These are phyloP conservation scores for Fusarium concolor DNA, from an alignment of 2,329 filamentous ascomycete species.

Conservation along the genomic window DNA sequence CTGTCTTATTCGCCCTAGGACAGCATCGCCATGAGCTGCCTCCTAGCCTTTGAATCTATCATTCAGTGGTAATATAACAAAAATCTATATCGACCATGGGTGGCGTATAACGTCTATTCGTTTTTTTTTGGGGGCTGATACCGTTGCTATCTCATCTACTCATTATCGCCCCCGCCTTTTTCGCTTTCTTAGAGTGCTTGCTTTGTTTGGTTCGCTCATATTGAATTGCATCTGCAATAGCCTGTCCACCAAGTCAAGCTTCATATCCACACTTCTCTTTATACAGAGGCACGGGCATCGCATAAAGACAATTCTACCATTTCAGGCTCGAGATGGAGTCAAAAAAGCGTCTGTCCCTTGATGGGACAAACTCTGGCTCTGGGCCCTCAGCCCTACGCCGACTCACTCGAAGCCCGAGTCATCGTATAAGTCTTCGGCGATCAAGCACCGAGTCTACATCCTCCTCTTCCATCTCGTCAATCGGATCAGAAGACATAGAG, in stretches of 20 bases:
- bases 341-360: constrained; percentile 48
- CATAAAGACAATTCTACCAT: neutral
- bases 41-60: constrained; percentile 34
- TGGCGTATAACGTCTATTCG: constrained; percentile 35
- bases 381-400: constrained; percentile 50
- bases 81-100: constrained; percentile 42
- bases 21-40: constrained; percentile 44
- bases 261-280: neutral
- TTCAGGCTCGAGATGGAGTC: constrained; percentile 46
- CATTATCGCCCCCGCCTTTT: constrained; percentile 20
- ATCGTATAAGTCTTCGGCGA: constrained; percentile 49
- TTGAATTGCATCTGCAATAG: constrained; percentile 1
- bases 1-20: constrained; percentile 47
- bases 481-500: constrained; percentile 42
- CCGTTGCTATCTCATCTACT: constrained; percentile 15
- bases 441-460: constrained; percentile 48
- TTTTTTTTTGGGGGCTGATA: constrained; percentile 4
- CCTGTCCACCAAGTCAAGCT: neutral
- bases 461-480: constrained; percentile 43
- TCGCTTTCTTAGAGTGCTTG: constrained; percentile 4
- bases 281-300: neutral
- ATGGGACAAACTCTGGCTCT: constrained; percentile 44
- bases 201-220: neutral
- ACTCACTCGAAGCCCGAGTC: constrained; percentile 48
- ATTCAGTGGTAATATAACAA: constrained; percentile 36